Percentiles rank a stretch among this genome's conserved stretches.
Evolutionary conservation across 1,284 basidiomycete genomes (phyloP).

Genomic region (Cystobasidium pallidum): DNA sequence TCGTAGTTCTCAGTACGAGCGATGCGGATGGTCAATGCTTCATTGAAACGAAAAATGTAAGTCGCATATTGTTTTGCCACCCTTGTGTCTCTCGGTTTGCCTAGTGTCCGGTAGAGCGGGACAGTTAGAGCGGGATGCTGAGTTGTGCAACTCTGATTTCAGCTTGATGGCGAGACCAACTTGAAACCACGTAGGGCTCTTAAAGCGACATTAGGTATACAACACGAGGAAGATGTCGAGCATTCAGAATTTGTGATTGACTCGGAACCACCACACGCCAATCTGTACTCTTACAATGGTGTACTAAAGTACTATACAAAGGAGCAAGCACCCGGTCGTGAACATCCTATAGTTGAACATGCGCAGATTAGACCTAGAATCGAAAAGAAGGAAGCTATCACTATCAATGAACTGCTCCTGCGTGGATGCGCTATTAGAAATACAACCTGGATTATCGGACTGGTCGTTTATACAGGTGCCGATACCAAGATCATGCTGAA

Average conservation of each 20-base stretch:
- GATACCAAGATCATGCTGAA: constrained; percentile 99
- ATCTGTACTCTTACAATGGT: constrained; percentile 87
- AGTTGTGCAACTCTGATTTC: no score
- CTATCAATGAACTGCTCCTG: constrained; percentile 90
- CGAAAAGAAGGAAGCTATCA: constrained; percentile 60
- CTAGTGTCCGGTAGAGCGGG: not conserved
- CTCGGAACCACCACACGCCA: constrained; percentile 89
- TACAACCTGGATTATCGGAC: constrained; percentile 89
- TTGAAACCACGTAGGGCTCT: constrained; percentile 82
- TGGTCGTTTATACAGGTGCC: constrained; percentile 90
- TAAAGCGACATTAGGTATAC: constrained; percentile 73
- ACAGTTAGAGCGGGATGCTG: constrained; percentile 57
- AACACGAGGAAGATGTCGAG: constrained; percentile 89
- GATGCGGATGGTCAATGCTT: constrained; percentile 59
- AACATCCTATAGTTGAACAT: constrained; percentile 51
- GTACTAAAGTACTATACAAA: constrained; percentile 70
- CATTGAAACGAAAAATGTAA: constrained; percentile 58
- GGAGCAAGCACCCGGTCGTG: constrained; percentile 51
- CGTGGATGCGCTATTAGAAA: constrained; percentile 92
- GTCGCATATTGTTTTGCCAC: no score
- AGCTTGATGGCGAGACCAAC: constrained; percentile 92
- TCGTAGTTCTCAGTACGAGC: constrained; percentile 76
- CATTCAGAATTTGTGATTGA: constrained; percentile 84
- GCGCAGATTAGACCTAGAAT: constrained; percentile 43
- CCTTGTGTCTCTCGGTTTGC: not conserved